Conservation (phyloP, 768 basidiomycete genomes). For the Galerina sulciceps region DNA sequence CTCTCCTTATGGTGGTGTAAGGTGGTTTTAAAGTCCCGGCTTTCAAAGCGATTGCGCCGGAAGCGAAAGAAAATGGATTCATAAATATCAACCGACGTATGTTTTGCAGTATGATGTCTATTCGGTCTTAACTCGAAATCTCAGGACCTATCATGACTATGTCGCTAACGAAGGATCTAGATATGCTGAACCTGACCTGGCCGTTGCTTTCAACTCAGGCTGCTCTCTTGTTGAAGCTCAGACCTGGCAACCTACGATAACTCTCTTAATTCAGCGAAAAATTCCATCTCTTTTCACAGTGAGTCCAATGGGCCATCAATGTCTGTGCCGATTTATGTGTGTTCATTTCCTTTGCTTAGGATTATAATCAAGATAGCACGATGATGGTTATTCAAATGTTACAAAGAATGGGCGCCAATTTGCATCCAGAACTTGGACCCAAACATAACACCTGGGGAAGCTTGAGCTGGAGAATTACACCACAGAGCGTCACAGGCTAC, state of each 20-base stretch:
- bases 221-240: not conserved
- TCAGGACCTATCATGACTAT: conserved; percentile 32
- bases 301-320: not conserved
- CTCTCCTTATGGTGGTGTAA: not conserved
- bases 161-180: not conserved
- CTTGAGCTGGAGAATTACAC: conserved; percentile 26
- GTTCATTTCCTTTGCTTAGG: conserved; percentile 19
- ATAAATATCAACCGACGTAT: conserved; percentile 26
- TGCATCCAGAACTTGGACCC: conserved; percentile 29
- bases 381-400: conserved; percentile 28
- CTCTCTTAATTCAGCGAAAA: not conserved
- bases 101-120: not conserved
- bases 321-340: not conserved
- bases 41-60: conserved; percentile 27
- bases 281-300: conserved; percentile 10
- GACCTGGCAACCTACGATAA: not conserved
- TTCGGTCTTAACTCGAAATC: not conserved
- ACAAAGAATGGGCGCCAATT: conserved; percentile 20
- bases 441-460: conserved; percentile 37
- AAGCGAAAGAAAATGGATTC: conserved; percentile 24
- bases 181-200: conserved; percentile 3
- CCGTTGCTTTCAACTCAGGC: conserved; percentile 10
- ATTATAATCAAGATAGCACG: conserved; percentile 35
- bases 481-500: conserved; percentile 33
- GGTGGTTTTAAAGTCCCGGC: not conserved